phyloP scores from a whole-genome alignment of 345 rosid species.

The Salix dunnii region DNA sequence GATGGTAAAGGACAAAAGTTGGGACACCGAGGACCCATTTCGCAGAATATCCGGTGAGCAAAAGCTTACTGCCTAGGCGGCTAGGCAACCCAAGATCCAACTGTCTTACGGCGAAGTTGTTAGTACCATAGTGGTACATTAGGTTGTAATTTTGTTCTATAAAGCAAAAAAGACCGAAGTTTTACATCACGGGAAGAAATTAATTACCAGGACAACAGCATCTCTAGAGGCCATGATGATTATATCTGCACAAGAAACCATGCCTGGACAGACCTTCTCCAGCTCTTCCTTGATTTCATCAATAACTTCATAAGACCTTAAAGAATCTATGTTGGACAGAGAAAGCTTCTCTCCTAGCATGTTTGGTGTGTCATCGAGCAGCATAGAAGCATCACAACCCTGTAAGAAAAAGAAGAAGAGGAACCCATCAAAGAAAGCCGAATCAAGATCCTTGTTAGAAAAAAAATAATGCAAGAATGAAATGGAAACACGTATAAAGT shows the following conservation, averaged over 20 bases:
- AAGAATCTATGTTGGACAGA: slow-evolving; percentile 78
- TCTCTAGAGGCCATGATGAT: slow-evolving; percentile 87
- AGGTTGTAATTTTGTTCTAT: neutral
- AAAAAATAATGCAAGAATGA: neutral
- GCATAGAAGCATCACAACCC: slow-evolving; percentile 87
- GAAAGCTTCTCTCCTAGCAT: slow-evolving; percentile 74
- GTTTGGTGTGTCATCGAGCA: slow-evolving; percentile 79
- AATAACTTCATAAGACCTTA: slow-evolving; percentile 69
- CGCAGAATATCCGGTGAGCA: slow-evolving; percentile 18
- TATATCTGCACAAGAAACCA: slow-evolving; percentile 88
- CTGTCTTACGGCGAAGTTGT: neutral
- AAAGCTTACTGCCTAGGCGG: neutral
- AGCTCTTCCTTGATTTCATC: slow-evolving; percentile 69
- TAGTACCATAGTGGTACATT: neutral
- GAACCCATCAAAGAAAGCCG: neutral
- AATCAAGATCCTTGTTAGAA: neutral
- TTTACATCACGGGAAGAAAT: neutral
- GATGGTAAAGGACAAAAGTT: slow-evolving; percentile 13
- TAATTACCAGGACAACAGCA: slow-evolving; percentile 74
- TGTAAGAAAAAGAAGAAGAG: slow-evolving; percentile 2
- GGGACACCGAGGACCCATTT: slow-evolving; percentile 11
- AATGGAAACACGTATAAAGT: neutral
- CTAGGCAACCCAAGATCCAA: neutral
- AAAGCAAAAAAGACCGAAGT: neutral
- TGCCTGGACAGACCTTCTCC: slow-evolving; percentile 71